Base-by-base conservation (phyloP, 169 alveolate genomes). In the Cryptosporidium parvum region DNA sequence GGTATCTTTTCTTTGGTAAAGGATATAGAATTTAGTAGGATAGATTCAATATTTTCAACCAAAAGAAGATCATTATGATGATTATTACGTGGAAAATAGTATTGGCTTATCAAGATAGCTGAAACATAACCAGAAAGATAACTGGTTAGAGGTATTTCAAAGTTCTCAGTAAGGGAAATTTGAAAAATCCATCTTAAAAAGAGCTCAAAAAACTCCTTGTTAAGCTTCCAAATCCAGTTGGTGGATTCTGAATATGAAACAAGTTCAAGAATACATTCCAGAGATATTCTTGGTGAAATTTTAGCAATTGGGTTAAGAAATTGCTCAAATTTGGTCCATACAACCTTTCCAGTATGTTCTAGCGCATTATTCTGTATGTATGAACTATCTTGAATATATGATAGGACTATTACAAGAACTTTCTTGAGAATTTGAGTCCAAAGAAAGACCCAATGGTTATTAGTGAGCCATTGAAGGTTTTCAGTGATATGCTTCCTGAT, bases 401-500 rank as follows among this genome's bases (percentile, higher is more conserved):
- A 29, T n/a, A 65, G 31, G 23, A 53, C 7, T 5, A 65, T 26
- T 2, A 65, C 9, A 31, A 65, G 48, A 7, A 80, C 53, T 12
- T 33, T 42, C n/a, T 80, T 67, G 56, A 80, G 61, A 23, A 80
- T 37, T 51, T 80, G 69, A 8, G 31, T 65, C 89, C 73, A 65
- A 37, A 80, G 68, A 37, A 62, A 80, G 7, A 80, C 89, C 89
- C 89, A 80, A 14, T 80, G 89, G 42, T 48, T 62, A 37, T 65
- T 80, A 23, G 89, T 35, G 37, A 80, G 53, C 89, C 89, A 80
- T 35, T 80, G 73, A 5, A 80, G 42, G 35, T 59, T 80, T 45
- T 80, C 80, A 21, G 89, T 80, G 23, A 44, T 51, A 53, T 80
- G 80, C 26, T 80, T 80, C 26, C 75, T 59, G 29, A 80, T 80